phyloP scores from a whole-genome alignment of 306 rosid genomes.

The Cicer judaicum region DNA sequence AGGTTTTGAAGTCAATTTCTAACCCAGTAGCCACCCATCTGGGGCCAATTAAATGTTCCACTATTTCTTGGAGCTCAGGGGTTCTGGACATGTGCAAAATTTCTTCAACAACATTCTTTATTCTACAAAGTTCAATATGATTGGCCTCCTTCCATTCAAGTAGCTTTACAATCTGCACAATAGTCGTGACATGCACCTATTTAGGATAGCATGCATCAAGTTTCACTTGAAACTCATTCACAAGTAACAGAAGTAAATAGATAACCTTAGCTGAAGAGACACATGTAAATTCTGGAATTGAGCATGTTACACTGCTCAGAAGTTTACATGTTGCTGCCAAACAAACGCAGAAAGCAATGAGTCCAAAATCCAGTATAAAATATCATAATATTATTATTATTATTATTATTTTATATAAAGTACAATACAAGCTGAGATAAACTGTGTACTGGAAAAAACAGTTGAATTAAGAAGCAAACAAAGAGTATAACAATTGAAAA shows the following conservation, averaged over 20 bases:
- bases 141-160: constrained; percentile 95
- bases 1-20: constrained; percentile 72
- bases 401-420: neutral
- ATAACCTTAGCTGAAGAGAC: constrained; percentile 92
- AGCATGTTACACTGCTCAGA: constrained; percentile 75
- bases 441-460: neutral
- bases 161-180: constrained; percentile 88
- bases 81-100: constrained; percentile 72
- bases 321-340: constrained; percentile 84
- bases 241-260: constrained; percentile 41
- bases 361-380: constrained; percentile 29
- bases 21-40: constrained; percentile 92
- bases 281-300: constrained; percentile 95
- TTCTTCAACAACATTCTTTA: constrained; percentile 86
- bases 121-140: constrained; percentile 91
- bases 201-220: constrained; percentile 24
- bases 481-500: constrained; percentile 34
- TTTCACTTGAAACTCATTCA: constrained; percentile 20
- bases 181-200: constrained; percentile 7
- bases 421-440: constrained; percentile 22
- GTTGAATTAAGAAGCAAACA: constrained; percentile 19
- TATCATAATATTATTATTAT: neutral
- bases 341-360: constrained; percentile 42
- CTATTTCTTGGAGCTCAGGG: constrained; percentile 69
- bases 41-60: constrained; percentile 80